Evolutionary conservation across 73 alveolate species (phyloP).

Genomic region (Tetrahymena malaccensis): DNA sequence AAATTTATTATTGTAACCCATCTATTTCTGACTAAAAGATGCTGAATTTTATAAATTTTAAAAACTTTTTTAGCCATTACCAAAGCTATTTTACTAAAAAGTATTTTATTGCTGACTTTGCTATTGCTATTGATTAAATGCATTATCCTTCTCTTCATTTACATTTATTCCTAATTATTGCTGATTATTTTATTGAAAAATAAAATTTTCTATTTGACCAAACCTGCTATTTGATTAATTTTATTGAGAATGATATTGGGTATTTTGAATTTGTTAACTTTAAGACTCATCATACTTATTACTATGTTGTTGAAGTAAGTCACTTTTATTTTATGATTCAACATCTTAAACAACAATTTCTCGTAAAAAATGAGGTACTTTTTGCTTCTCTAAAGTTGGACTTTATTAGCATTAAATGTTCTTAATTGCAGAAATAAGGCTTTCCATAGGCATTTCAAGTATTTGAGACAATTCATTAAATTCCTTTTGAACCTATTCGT

Average conservation of each 20-base stretch:
- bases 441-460: neutral
- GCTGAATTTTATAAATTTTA: neutral
- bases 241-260: no score
- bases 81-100: neutral
- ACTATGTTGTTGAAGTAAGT: neutral
- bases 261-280: neutral
- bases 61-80: neutral
- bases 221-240: no score
- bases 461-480: neutral
- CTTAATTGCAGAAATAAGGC: neutral
- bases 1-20: neutral
- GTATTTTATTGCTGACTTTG: neutral
- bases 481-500: neutral
- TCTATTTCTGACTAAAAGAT: neutral
- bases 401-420: neutral
- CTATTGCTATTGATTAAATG: neutral
- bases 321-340: neutral
- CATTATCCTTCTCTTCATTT: neutral
- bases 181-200: neutral
- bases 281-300: neutral
- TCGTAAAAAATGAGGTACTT: neutral
- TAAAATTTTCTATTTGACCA: no score
- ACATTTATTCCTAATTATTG: no score
- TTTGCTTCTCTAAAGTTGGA: neutral
- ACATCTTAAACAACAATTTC: neutral